phyloP scores from a whole-genome alignment of 1,139 yeast species.

The Nakaseomyces nivariensis region DNA sequence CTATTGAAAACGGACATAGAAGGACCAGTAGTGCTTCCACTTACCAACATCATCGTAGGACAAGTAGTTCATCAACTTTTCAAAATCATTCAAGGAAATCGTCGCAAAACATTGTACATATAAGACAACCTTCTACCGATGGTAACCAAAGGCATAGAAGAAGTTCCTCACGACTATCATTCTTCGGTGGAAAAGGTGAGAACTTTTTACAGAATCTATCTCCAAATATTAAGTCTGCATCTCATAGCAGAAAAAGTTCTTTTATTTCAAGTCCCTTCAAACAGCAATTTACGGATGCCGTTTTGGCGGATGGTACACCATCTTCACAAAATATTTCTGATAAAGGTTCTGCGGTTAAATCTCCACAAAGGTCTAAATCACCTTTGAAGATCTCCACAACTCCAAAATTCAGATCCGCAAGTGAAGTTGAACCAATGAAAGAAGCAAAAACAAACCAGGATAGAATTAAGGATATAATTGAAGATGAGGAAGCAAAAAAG shows the following conservation, averaged over 20 bases:
- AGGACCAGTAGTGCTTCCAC: slow-evolving; percentile 2
- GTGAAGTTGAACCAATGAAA: not conserved
- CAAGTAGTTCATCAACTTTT: not conserved
- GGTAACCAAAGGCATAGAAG: slow-evolving; percentile 20
- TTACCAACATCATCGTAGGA: not conserved
- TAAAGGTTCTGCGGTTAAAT: not conserved
- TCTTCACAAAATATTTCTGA: not conserved
- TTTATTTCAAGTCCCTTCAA: slow-evolving; percentile 8
- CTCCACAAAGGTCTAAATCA: not conserved
- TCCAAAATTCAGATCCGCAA: not conserved
- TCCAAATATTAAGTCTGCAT: slow-evolving; percentile 8
- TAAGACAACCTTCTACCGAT: slow-evolving; percentile 5
- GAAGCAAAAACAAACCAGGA: not conserved
- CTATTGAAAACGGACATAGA: not conserved
- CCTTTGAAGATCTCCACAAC: not conserved
- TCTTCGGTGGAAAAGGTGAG: slow-evolving; percentile 10
- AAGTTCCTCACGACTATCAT: slow-evolving; percentile 19
- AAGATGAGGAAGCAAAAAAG: slow-evolving; percentile 2
- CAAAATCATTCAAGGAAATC: slow-evolving; percentile 8
- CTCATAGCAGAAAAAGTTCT: slow-evolving; percentile 12
- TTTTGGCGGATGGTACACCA: not conserved
- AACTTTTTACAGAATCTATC: slow-evolving; percentile 1
- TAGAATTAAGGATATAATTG: not conserved
- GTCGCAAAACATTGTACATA: slow-evolving; percentile 5
- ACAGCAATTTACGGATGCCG: slow-evolving; percentile 5